Conservation (phyloP, 805 yeast species). For the Metschnikowia lochheadii region DNA sequence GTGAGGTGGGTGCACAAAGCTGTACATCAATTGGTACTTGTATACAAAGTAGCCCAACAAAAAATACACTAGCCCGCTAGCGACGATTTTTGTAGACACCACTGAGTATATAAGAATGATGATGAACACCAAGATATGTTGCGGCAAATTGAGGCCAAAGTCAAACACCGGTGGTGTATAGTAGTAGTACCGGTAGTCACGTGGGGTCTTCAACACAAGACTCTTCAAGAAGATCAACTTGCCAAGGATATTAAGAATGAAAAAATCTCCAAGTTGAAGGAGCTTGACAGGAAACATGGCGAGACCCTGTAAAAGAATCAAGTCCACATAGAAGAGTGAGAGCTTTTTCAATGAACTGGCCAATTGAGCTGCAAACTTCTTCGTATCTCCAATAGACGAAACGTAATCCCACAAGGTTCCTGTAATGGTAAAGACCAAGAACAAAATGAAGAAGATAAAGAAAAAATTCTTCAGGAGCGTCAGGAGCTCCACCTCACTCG, state of each 20-base stretch:
- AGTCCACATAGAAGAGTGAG: conserved; percentile 53
- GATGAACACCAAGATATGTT: conserved; percentile 55
- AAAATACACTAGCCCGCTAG: conserved; percentile 57
- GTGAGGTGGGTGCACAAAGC: conserved; percentile 61
- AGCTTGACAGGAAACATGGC: conserved; percentile 59
- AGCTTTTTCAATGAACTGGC: conserved; percentile 50
- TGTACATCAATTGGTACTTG: conserved; percentile 58
- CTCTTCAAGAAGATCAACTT: conserved; percentile 36
- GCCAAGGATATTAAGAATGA: conserved; percentile 39
- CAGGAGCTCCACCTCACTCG: conserved; percentile 56
- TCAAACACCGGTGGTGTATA: conserved; percentile 58
- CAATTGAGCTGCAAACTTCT: conserved; percentile 52
- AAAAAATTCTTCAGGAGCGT: conserved; percentile 56
- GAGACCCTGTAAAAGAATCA: conserved; percentile 67
- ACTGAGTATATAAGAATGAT: conserved; percentile 58
- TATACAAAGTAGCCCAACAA: conserved; percentile 54
- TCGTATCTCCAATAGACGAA: conserved; percentile 54
- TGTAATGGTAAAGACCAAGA: conserved; percentile 56
- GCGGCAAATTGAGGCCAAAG: conserved; percentile 59
- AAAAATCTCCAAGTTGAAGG: conserved; percentile 53
- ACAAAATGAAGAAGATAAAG: conserved; percentile 57
- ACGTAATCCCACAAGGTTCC: conserved; percentile 60
- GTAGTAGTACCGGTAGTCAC: conserved; percentile 48
- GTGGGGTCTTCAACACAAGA: conserved; percentile 44
- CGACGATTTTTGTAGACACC: conserved; percentile 54